Evolutionary conservation across 768 basidiomycete species (phyloP), one percentile per base, ranked within the genome.

Genomic region (Phlebiopsis flavidoalba): DNA sequence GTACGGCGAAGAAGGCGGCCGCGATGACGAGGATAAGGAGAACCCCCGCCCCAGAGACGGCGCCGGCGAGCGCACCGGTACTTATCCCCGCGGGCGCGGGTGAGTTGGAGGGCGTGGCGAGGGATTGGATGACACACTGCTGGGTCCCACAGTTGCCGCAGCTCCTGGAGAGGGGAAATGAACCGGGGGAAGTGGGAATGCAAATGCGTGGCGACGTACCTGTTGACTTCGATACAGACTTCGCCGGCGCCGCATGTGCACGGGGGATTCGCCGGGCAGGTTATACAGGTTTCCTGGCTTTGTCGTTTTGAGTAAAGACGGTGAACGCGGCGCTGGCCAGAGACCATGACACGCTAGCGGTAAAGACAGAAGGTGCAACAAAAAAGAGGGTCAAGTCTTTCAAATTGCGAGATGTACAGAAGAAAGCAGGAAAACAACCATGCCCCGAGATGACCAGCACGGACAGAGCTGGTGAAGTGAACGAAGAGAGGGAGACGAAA

Each of bases 381-480:
- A 6, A 21, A 53, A 53, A 21, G 52, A 53, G 52, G 14, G 52
- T 53, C 10, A 35, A 33, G 52, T 26, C 26, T 31, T 35, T 36
- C 52, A 36, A 35, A 53, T 33, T 53, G 35, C n/a, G 31, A 36
- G 52, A 31, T 53, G 33, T 53, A 53, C 52, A 53, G 52, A 35
- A 31, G 52, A 53, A 36, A 53, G 31, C 19, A 36, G 15, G 52
- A 14, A 36, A 35, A 8, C 52, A 53, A 53, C 40, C 52, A 53
- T 53, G 52, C 52, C 52, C 52, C 19, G 52, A 26, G 35, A 53
- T 53, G 52, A 53, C 52, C 52, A 53, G 52, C 52, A 53, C 52
- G 14, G 52, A 31, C n/a, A 53, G 52, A 53, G n/a, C 52, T 43
- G 40, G 52, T 35, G 52, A 17, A 35, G 52, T 36, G 17, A 19